Percentiles rank a stretch among this genome's conserved stretches.
Conservation (phyloP, 2,329 filamentous ascomycete genomes). For the Neocucurbitaria cava region DNA sequence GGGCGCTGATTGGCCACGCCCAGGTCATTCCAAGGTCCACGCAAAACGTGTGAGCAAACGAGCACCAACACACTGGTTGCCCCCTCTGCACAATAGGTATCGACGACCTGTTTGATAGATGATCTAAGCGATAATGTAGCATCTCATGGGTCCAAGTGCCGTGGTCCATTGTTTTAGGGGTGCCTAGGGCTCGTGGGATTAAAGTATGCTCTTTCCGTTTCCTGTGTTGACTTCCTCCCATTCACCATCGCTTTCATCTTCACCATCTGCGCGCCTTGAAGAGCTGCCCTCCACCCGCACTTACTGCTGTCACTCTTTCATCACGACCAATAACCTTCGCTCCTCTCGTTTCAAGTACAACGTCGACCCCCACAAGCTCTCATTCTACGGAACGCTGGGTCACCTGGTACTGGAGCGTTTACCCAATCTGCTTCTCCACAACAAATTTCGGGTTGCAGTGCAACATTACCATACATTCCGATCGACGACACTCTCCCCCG, state of each 20-base stretch:
- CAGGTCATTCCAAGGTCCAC: constrained; percentile 1
- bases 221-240: neutral
- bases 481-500: constrained; percentile 8
- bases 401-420: constrained; percentile 9
- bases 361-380: constrained; percentile 1
- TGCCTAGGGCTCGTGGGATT: constrained; percentile 4
- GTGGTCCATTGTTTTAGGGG: constrained; percentile 4
- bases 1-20: constrained; percentile 19
- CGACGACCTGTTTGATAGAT: constrained; percentile 8
- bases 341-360: constrained; percentile 1
- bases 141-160: constrained; percentile 7
- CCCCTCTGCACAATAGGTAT: constrained; percentile 15
- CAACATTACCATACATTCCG: constrained; percentile 17
- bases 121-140: constrained; percentile 19
- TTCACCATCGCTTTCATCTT: constrained; percentile 5
- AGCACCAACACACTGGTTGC: constrained; percentile 18
- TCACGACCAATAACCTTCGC: neutral
- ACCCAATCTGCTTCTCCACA: constrained; percentile 16
- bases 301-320: constrained; percentile 15
- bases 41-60: constrained; percentile 20
- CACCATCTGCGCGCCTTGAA: constrained; percentile 26
- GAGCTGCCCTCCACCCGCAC: constrained; percentile 18
- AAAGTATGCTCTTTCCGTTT: constrained; percentile 16
- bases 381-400: constrained; percentile 12
- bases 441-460: constrained; percentile 24